phyloP scores from a whole-genome alignment of 2,329 filamentous ascomycete species.

The Botrytis aclada region DNA sequence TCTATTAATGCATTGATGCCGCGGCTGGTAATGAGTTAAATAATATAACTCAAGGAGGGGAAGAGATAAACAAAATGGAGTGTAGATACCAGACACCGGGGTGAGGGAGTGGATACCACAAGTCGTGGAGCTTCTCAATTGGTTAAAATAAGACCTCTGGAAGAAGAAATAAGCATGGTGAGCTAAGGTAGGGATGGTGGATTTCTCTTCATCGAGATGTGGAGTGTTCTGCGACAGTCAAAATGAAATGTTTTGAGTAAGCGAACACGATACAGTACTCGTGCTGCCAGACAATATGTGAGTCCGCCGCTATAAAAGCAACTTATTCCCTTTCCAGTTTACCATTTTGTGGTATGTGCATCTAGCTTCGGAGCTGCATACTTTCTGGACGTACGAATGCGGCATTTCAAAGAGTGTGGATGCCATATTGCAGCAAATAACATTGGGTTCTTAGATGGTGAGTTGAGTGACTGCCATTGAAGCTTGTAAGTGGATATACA shows the following conservation, averaged over 20 bases:
- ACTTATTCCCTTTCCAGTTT: neutral
- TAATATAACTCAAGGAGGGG: neutral
- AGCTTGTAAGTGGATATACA: neutral
- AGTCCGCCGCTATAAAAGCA: neutral
- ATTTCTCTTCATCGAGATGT: neutral
- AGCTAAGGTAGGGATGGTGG: neutral
- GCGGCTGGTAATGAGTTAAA: neutral
- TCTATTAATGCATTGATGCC: neutral
- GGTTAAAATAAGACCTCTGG: neutral
- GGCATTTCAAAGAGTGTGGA: neutral
- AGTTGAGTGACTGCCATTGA: neutral
- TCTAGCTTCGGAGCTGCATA: neutral
- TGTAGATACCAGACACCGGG: neutral
- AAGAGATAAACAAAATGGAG: neutral
- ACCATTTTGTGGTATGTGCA: neutral
- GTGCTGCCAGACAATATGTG: neutral
- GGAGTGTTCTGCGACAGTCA: neutral
- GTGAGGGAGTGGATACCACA: neutral
- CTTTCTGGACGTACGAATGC: neutral
- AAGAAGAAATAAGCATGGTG: neutral
- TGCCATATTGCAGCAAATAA: neutral
- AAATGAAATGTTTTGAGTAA: neutral
- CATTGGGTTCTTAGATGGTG: neutral
- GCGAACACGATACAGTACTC: neutral
- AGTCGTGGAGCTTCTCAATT: slow-evolving; percentile 5